Evolutionary conservation across 306 rosid genomes (phyloP), one percentile per base, ranked within the genome.

Genomic region (Potentilla sterilis): DNA sequence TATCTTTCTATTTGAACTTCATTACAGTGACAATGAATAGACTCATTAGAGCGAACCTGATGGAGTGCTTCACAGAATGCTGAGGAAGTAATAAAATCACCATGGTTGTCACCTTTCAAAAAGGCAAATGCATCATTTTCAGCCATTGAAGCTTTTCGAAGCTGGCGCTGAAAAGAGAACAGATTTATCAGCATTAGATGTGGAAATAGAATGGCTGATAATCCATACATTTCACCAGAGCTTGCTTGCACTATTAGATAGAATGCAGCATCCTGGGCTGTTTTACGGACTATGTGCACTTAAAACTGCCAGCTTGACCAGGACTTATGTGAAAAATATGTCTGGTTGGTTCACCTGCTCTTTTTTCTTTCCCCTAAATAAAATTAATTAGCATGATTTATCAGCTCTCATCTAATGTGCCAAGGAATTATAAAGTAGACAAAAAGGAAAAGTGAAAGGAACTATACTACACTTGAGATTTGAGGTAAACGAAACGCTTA

Each of bases 81-180:
- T 28, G 75, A 70, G 80, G 81, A 90, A 49, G 96, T 88, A 41
- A 92, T 89, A 61, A 83, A 78, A 80, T 89, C 88, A 57, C 80
- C 88, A 40, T 52, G 74, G 78, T 70, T 83, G 83, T 85, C 97
- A 6, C 90, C 97, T 89, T 89, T 89, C 75, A 95, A 80, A 84
- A 92, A 88, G 67, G 97, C 87, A 68, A 92, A 88, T 69, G 97
- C 92, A 80, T 88, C 93, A 28, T 75, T 83, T 82, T 89, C 99
- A 15, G 99, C 86, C 84, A 92, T 57, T 34, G 91, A 92, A 52
- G 86, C 91, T 86, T 91, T 89, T 57, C 90, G 89, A 22, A 95
- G 87, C 73, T 89, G 93, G 78, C 75, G 78, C 99, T 89, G 86
- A 57, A 83, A 84, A 72, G 65, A 67, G 37, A 79, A 61, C 21